These are phyloP conservation scores for Auricularia cornea DNA, from an alignment of 768 basidiomycete genomes.

Conservation along the genomic window DNA sequence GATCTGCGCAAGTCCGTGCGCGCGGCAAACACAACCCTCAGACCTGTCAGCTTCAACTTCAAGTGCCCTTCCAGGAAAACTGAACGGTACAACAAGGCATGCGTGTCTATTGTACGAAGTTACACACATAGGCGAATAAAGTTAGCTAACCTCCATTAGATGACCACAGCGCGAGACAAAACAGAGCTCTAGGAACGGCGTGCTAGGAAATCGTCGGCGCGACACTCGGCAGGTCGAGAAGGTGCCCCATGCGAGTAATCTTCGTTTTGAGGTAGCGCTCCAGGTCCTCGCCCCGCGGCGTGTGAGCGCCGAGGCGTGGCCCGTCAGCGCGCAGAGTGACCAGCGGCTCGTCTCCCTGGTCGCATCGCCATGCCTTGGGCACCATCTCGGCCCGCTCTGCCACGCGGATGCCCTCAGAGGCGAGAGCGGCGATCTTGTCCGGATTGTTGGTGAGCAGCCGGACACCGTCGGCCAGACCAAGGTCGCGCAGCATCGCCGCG, in stretches of 20 bases:
- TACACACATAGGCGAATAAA: too few relatives aligned
- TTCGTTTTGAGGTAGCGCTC: conserved; percentile 96
- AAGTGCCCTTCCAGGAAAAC: too few relatives aligned
- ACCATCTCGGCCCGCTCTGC: conserved; percentile 90
- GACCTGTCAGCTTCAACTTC: too few relatives aligned
- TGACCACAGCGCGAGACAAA: too few relatives aligned
- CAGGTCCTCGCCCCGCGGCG: conserved; percentile 73
- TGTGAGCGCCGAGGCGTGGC: conserved; percentile 72
- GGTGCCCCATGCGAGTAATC: conserved; percentile 94
- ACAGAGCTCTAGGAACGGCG: not conserved
- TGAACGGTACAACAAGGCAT: too few relatives aligned
- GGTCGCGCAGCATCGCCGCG: conserved; percentile 78
- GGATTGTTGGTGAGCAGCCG: conserved; percentile 95
- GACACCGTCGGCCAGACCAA: conserved; percentile 63
- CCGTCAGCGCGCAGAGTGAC: conserved; percentile 40
- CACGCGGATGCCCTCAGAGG: conserved; percentile 73
- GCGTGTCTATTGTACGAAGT: too few relatives aligned
- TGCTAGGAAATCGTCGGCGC: not conserved
- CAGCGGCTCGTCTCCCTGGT: conserved; percentile 27
- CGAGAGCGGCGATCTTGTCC: conserved; percentile 85
- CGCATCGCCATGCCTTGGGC: conserved; percentile 74
- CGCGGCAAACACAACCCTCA: too few relatives aligned
- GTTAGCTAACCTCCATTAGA: too few relatives aligned
- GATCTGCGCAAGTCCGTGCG: too few relatives aligned
- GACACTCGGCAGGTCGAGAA: conserved; percentile 43